Percentiles rank a stretch among this genome's conserved stretches.
phyloP scores from a whole-genome alignment of 768 basidiomycete genomes.

The Leccinum disarticulatum region DNA sequence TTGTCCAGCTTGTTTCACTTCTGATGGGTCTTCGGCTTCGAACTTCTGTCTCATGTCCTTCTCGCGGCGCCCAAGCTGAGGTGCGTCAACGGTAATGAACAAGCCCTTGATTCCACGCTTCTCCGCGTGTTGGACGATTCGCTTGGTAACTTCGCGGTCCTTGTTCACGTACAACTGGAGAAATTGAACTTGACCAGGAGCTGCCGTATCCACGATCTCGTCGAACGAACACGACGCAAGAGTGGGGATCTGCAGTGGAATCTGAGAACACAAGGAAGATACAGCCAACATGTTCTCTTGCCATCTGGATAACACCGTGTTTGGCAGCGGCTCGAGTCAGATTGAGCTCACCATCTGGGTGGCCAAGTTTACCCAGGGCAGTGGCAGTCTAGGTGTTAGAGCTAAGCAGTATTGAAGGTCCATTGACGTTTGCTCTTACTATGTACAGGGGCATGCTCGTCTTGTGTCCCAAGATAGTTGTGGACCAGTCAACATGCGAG shows the following conservation, averaged over 20 bases:
- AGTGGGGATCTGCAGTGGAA: slow-evolving; percentile 75
- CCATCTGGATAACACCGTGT: slow-evolving; percentile 75
- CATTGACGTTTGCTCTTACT: slow-evolving; percentile 36
- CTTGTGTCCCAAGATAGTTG: slow-evolving; percentile 74
- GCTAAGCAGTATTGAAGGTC: slow-evolving; percentile 4
- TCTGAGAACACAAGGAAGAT: neutral
- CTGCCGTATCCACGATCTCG: slow-evolving; percentile 86
- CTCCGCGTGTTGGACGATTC: slow-evolving; percentile 89
- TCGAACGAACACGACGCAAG: slow-evolving; percentile 95
- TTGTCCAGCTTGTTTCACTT: slow-evolving; percentile 43
- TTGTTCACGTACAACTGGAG: slow-evolving; percentile 91
- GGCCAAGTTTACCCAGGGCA: slow-evolving; percentile 90
- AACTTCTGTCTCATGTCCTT: slow-evolving; percentile 99
- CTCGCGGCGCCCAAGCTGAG: slow-evolving; percentile 91
- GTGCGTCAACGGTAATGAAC: slow-evolving; percentile 98
- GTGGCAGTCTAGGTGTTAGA: slow-evolving; percentile 59
- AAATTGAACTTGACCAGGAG: slow-evolving; percentile 78
- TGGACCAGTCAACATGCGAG: slow-evolving; percentile 81
- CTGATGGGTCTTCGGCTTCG: slow-evolving; percentile 61
- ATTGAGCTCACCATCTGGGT: slow-evolving; percentile 92
- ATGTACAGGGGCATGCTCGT: slow-evolving; percentile 82
- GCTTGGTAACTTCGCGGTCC: slow-evolving; percentile 81
- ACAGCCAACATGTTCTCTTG: slow-evolving; percentile 17
- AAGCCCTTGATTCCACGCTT: slow-evolving; percentile 86
- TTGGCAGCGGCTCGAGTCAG: slow-evolving; percentile 87